Evolutionary conservation across 2,329 filamentous ascomycete species (phyloP).

Genomic region (Pleurostoma richardsiae): DNA sequence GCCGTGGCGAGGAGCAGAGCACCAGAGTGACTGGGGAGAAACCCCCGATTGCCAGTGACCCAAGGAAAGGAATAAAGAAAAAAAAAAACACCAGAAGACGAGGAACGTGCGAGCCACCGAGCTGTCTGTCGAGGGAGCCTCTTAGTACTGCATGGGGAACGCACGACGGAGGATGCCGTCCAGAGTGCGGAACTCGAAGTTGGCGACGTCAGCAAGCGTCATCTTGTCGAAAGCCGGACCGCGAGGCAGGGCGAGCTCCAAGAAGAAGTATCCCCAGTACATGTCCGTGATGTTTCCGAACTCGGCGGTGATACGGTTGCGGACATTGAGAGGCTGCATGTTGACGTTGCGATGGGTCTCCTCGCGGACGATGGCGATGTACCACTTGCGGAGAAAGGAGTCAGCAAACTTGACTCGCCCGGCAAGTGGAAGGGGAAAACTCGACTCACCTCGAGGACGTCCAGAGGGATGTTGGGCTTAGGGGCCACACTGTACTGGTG

Average conservation of each 20-base stretch:
- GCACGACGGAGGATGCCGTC: conserved; percentile 42
- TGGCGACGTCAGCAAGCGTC: conserved; percentile 40
- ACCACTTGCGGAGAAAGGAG: conserved; percentile 39
- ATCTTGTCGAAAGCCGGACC: conserved; percentile 39
- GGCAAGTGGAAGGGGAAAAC: background rate
- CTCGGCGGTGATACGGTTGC: conserved; percentile 27
- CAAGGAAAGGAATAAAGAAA: too few species aligned
- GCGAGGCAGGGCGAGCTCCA: conserved; percentile 35
- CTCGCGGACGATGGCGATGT: conserved; percentile 49
- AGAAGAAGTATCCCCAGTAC: conserved; percentile 50
- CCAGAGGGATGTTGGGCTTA: conserved; percentile 41
- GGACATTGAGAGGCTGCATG: conserved; percentile 33
- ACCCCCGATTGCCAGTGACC: too few species aligned
- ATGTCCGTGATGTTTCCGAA: conserved; percentile 26
- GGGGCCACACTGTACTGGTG: conserved; percentile 47
- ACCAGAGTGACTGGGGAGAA: too few species aligned
- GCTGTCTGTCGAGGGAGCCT: background rate
- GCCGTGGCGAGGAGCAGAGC: too few species aligned
- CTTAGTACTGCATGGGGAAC: conserved; percentile 13
- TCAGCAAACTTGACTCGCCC: background rate
- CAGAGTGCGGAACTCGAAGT: conserved; percentile 42
- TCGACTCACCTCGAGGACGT: conserved; percentile 49
- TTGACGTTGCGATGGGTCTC: conserved; percentile 38
- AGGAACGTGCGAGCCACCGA: too few species aligned
- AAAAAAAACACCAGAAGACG: too few species aligned